Conservation (phyloP, 805 yeast species). For the Teunomyces aglyptinius region DNA sequence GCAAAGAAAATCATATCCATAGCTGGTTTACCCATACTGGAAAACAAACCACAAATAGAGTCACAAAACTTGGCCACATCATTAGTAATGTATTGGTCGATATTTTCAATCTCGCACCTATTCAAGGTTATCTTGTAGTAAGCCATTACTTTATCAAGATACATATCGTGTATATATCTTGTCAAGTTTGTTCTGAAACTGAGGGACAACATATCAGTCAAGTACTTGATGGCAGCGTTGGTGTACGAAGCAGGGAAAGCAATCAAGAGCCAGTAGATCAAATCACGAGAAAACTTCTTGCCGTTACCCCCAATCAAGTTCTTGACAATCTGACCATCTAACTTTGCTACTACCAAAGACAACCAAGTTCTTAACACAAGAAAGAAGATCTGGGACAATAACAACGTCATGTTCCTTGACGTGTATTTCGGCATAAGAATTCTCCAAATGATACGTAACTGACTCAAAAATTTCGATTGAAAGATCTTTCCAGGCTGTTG, state of each 20-base stretch:
- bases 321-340: constrained; percentile 90
- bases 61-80: constrained; percentile 80
- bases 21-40: constrained; percentile 88
- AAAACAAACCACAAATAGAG: constrained; percentile 77
- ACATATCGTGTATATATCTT: constrained; percentile 86
- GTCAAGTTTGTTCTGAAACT: constrained; percentile 82
- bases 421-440: constrained; percentile 75
- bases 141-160: constrained; percentile 74
- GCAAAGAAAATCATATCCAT: constrained; percentile 84
- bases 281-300: constrained; percentile 68
- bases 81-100: constrained; percentile 83
- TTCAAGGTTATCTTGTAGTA: constrained; percentile 79
- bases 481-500: constrained; percentile 28
- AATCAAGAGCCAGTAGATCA: constrained; percentile 81
- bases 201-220: constrained; percentile 72
- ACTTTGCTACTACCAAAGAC: constrained; percentile 77
- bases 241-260: constrained; percentile 94
- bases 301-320: constrained; percentile 83
- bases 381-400: constrained; percentile 70
- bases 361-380: constrained; percentile 83
- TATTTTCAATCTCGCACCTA: constrained; percentile 54
- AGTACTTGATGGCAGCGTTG: constrained; percentile 81
- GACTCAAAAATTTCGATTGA: constrained; percentile 67
- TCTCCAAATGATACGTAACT: constrained; percentile 72
- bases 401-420: constrained; percentile 63